Base-by-base conservation (phyloP, 352 stramenopile genomes). In the Pythium volutum region DNA sequence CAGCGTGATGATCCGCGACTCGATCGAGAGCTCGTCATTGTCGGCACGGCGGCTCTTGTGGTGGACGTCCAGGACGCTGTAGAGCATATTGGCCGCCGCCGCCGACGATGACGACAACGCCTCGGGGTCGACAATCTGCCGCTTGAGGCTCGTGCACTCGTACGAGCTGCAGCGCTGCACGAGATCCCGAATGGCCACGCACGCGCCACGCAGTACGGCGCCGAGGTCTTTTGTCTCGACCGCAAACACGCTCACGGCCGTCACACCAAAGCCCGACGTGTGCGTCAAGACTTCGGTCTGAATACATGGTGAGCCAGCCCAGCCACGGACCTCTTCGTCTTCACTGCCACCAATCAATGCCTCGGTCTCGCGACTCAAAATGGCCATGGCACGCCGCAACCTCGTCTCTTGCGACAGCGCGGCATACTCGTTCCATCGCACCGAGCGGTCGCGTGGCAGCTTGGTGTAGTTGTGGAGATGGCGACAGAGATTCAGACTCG, bases 201-300 rank as follows among this genome's bases (percentile, higher is more conserved):
- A 72, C 11, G 71, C 64, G n/a, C 64, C 68, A 3, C 52, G 46
- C 39, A 79, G 38, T 23, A 66, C 50, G 16, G 36, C 71, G 4
- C 62, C 48, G 7, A 74, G 49, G 50, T 77, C 59, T 6, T 42
- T 41, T 8, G 63, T 71, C 26, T 75, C 73, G 42, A 81, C 63
- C 7, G 68, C 61, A 46, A 75, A 81, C 53, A 77, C 69, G 22
- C 70, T 66, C 4, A 50, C 68, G 43, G 71, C 70, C 16, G 69
- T 81, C 55, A 76, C 66, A 9, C 64, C 65, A 18, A 33, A 55
- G 29, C 29, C 29, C 29, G 29, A 10, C 18, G 43, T 14, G 15
- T 54, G n/a, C 50, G 25, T 39, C 29, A 9, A 33, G 29, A 33
- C 29, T 9, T 47, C 36, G 14, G 43, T 49, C 15, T 58, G 31